phyloP scores from a whole-genome alignment of 352 stramenopile species.

The Blastocystis sp. region DNA sequence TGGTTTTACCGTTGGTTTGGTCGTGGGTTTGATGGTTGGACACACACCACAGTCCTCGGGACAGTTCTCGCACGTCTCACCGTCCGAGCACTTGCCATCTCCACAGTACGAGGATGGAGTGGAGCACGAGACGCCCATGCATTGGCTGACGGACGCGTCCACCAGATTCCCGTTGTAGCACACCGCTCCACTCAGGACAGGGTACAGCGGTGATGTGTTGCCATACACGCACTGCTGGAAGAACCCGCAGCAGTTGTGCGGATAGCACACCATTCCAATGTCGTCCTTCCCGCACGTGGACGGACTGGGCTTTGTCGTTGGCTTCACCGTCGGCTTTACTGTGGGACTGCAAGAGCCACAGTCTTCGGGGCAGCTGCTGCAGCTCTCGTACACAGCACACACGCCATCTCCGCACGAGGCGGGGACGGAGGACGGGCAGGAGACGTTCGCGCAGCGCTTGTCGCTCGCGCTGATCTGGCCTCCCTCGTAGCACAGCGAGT shows the following conservation, averaged over 20 bases:
- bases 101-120: conserved; percentile 39
- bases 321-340: no score
- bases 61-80: conserved; percentile 55
- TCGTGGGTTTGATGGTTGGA: conserved; percentile 13
- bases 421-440: neutral
- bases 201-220: conserved; percentile 2
- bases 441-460: conserved; percentile 4
- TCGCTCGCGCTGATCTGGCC: conserved; percentile 27
- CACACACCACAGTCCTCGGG: conserved; percentile 58
- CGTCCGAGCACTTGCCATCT: conserved; percentile 38
- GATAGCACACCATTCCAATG: conserved; percentile 57
- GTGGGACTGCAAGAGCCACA: no score
- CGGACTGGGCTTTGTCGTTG: neutral
- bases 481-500: conserved; percentile 34
- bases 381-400: conserved; percentile 56
- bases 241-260: conserved; percentile 62
- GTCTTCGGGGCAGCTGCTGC: conserved; percentile 31
- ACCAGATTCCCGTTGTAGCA: conserved; percentile 62
- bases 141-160: conserved; percentile 12
- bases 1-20: conserved; percentile 15
- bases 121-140: neutral
- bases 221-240: conserved; percentile 60
- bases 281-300: neutral
- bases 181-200: conserved; percentile 21
- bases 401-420: conserved; percentile 60